A percentile compares a stretch with the other conserved stretches of the same genome.
phyloP scores from a whole-genome alignment of 768 basidiomycete genomes.

The Boletellus emodensis region DNA sequence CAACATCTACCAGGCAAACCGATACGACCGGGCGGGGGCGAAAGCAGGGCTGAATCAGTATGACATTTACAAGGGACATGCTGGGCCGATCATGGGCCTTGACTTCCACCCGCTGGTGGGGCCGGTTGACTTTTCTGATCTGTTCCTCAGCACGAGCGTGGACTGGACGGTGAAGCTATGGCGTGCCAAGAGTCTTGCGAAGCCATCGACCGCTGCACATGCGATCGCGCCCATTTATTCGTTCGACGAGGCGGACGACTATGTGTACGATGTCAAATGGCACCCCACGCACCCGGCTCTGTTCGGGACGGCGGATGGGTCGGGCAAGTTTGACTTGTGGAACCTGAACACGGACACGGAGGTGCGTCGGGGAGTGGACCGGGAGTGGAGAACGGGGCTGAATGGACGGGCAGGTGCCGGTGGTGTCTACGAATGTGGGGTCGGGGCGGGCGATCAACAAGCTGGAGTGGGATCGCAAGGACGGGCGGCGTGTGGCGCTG shows the following conservation, averaged over 20 bases:
- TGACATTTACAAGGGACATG: slow-evolving; percentile 90
- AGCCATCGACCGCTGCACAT: slow-evolving; percentile 56
- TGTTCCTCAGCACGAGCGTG: slow-evolving; percentile 89
- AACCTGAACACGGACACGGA: slow-evolving; percentile 96
- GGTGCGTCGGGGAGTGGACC: slow-evolving; percentile 47
- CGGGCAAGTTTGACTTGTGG: slow-evolving; percentile 96
- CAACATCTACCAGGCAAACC: slow-evolving; percentile 92
- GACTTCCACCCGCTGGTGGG: slow-evolving; percentile 93
- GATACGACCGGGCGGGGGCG: slow-evolving; percentile 93
- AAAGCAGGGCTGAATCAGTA: slow-evolving; percentile 94
- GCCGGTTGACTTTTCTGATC: slow-evolving; percentile 90
- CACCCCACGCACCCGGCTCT: slow-evolving; percentile 93
- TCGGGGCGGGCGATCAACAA: slow-evolving; percentile 89
- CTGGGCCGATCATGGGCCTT: slow-evolving; percentile 90
- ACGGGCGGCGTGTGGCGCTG: slow-evolving; percentile 83
- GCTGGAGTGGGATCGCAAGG: slow-evolving; percentile 90
- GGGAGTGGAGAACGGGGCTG: slow-evolving; percentile 1
- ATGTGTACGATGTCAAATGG: slow-evolving; percentile 99
- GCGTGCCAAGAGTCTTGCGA: slow-evolving; percentile 75
- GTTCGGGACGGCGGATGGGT: slow-evolving; percentile 92
- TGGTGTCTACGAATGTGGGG: slow-evolving; percentile 80
- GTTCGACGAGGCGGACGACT: slow-evolving; percentile 97
- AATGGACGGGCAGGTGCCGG: slow-evolving; percentile 64
- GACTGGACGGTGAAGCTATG: slow-evolving; percentile 99
- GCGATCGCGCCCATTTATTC: slow-evolving; percentile 77